phyloP scores from a whole-genome alignment of 176 grass and related monocot genomes.

The Tillandsia leiboldiana region DNA sequence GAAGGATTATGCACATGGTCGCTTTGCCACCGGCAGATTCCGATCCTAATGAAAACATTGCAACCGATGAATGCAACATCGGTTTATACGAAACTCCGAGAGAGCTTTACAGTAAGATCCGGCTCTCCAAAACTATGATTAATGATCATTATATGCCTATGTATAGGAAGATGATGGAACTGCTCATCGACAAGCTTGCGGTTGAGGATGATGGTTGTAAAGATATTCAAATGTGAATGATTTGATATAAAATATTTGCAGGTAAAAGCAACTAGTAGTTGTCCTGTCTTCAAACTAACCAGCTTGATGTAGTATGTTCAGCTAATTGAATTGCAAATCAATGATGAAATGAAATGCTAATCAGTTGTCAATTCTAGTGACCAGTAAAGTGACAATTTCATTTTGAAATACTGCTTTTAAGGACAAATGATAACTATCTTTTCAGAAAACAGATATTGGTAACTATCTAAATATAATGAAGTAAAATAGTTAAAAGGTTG shows the following conservation, averaged over 20 bases:
- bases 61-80: slow-evolving; percentile 41
- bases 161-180: slow-evolving; percentile 97
- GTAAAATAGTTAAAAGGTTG: too few relatives aligned
- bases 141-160: slow-evolving; percentile 99
- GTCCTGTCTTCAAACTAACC: neutral
- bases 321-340: too few relatives aligned
- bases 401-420: too few relatives aligned
- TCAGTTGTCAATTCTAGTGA: too few relatives aligned
- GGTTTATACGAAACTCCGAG: slow-evolving; percentile 76
- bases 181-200: slow-evolving; percentile 81
- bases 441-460: too few relatives aligned
- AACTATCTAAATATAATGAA: too few relatives aligned
- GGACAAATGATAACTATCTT: too few relatives aligned
- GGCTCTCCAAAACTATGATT: slow-evolving; percentile 88
- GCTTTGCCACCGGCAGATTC: slow-evolving; percentile 39
- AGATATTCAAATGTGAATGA: slow-evolving; percentile 15
- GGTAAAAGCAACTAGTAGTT: neutral
- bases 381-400: too few relatives aligned
- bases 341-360: too few relatives aligned
- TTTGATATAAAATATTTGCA: neutral
- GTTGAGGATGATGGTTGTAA: slow-evolving; percentile 57
- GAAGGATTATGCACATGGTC: slow-evolving; percentile 96
- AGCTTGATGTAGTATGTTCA: too few relatives aligned
- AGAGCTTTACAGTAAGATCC: slow-evolving; percentile 81
- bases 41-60: slow-evolving; percentile 27